Percentiles rank a stretch among this genome's conserved stretches.
These are phyloP conservation scores for Cornus suecica DNA, from an alignment of 148 eudicot species.

Conservation along the genomic window DNA sequence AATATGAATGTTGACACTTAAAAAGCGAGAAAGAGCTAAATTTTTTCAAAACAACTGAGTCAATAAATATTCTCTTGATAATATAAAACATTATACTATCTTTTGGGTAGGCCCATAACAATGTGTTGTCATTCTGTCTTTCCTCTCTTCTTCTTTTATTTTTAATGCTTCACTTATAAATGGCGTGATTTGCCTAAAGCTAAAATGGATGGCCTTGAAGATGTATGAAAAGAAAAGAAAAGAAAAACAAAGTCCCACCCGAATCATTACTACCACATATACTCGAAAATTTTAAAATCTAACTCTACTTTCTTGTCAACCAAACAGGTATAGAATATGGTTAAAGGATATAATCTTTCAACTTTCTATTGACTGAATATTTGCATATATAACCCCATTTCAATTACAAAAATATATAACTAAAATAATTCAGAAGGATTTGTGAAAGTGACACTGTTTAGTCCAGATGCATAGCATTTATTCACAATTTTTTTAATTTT, in stretches of 20 bases:
- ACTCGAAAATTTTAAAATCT: not conserved
- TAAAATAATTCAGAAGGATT: not conserved
- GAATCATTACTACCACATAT: not conserved
- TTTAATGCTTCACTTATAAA: not conserved
- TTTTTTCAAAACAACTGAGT: too few species aligned
- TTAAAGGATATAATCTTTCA: too few species aligned
- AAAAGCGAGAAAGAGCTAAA: too few species aligned
- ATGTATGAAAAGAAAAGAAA: not conserved
- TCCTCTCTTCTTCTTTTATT: too few species aligned
- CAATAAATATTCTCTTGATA: too few species aligned
- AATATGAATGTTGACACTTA: too few species aligned
- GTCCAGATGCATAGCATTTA: not conserved
- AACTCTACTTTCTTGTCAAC: not conserved
- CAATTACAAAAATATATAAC: too few species aligned
- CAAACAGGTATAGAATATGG: not conserved
- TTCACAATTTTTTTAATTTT: not conserved
- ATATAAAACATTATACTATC: too few species aligned
- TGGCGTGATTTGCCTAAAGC: not conserved
- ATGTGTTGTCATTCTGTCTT: too few species aligned
- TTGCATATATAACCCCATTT: too few species aligned
- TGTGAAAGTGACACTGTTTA: not conserved
- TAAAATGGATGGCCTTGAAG: not conserved
- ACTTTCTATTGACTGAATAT: too few species aligned
- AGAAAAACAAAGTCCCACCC: not conserved
- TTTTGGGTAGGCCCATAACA: too few species aligned